Percentiles rank a stretch among this genome's conserved stretches.
Conservation (phyloP, 768 basidiomycete genomes). For the Tricholoma flavovirens region DNA sequence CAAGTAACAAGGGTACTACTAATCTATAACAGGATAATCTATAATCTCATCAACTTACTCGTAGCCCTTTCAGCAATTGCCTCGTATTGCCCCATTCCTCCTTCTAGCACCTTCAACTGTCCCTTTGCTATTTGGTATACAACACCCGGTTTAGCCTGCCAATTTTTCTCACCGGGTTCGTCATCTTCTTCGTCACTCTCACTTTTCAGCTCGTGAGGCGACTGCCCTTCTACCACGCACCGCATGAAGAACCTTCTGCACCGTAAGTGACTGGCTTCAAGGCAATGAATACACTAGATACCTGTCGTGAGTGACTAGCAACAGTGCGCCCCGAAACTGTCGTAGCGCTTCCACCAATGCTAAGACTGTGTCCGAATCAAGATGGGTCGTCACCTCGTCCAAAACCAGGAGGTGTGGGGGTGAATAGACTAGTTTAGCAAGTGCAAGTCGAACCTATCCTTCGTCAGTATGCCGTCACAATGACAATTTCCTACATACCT, state of each 20-base stretch:
- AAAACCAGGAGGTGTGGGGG: conserved; percentile 50
- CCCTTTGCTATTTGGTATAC: conserved; percentile 20
- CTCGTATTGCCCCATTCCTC: conserved; percentile 21
- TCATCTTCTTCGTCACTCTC: conserved; percentile 14
- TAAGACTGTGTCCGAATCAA: conserved; percentile 56
- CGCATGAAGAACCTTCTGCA: conserved; percentile 21
- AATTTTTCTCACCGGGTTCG: conserved; percentile 8
- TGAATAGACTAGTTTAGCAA: conserved; percentile 48
- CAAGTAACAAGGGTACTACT: background rate
- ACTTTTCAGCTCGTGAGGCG: conserved; percentile 11
- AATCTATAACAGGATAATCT: conserved; percentile 1
- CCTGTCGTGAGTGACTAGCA: conserved; percentile 62
- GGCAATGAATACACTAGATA: background rate
- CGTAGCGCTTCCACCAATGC: conserved; percentile 48
- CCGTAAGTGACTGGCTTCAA: background rate
- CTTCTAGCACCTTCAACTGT: conserved; percentile 17
- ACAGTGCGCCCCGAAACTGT: conserved; percentile 47
- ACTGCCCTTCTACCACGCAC: conserved; percentile 23
- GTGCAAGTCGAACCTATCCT: conserved; percentile 49
- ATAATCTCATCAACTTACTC: conserved; percentile 2
- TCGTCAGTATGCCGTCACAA: background rate
- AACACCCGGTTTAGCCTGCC: conserved; percentile 17
- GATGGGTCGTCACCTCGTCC: conserved; percentile 66
- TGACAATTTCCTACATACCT: conserved; percentile 22
- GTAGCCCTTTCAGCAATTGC: conserved; percentile 17